phyloP scores from a whole-genome alignment of 176 grass and related monocot species.

The Secale cereale region DNA sequence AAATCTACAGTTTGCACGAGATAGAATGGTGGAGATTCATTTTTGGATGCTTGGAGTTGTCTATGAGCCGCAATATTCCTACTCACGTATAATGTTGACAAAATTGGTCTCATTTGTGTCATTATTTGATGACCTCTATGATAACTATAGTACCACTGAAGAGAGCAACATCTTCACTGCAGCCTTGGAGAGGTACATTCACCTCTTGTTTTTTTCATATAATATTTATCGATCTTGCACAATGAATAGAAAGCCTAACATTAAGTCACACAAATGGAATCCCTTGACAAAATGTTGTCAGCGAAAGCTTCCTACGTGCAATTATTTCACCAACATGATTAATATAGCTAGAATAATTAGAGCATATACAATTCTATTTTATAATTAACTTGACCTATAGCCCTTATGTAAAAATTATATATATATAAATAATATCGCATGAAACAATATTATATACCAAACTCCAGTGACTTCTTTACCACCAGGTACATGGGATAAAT shows the following conservation, averaged over 20 bases:
- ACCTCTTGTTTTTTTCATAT: neutral
- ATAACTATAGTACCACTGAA: conserved; percentile 40
- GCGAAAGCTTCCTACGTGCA: neutral
- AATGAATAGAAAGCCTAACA: neutral
- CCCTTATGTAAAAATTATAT: too few relatives aligned
- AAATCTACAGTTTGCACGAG: conserved; percentile 13
- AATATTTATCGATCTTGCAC: neutral
- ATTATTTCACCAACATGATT: neutral
- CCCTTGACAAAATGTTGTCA: neutral
- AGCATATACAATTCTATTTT: neutral
- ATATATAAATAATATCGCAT: too few relatives aligned
- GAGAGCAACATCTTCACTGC: conserved; percentile 28
- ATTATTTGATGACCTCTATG: conserved; percentile 54
- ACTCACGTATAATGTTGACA: conserved; percentile 24
- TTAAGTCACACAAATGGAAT: neutral
- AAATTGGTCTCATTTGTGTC: neutral
- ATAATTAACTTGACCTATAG: too few relatives aligned
- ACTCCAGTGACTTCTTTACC: too few relatives aligned
- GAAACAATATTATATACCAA: too few relatives aligned
- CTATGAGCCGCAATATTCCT: conserved; percentile 40
- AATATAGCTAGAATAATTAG: neutral
- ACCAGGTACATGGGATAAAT: too few relatives aligned
- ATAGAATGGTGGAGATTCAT: conserved; percentile 38
- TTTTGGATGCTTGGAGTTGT: conserved; percentile 37
- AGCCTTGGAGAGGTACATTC: conserved; percentile 40